These are phyloP conservation scores for Aspergillus kassunensis DNA, from an alignment of 495 filamentous ascomycete genomes.

Conservation along the genomic window DNA sequence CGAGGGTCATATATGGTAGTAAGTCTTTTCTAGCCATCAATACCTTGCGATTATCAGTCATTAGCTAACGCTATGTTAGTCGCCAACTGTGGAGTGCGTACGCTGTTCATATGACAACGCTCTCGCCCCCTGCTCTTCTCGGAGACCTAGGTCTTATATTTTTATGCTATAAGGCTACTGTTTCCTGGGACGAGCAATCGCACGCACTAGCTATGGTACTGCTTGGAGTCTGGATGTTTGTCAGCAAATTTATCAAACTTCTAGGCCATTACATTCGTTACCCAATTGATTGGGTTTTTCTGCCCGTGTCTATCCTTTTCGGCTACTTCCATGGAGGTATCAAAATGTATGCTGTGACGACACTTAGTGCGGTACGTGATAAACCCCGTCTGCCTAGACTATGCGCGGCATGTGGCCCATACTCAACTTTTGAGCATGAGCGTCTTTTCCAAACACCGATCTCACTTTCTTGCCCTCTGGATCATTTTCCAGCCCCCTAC, in stretches of 20 bases:
- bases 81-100: conserved; percentile 73
- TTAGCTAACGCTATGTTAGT: conserved; percentile 42
- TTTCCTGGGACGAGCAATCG: conserved; percentile 38
- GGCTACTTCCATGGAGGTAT: conserved; percentile 74
- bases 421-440: no score
- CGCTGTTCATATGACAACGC: conserved; percentile 68
- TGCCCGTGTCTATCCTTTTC: conserved; percentile 73
- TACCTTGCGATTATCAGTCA: conserved; percentile 7
- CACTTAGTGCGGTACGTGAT: conserved; percentile 62
- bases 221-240: conserved; percentile 59
- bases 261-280: conserved; percentile 68
- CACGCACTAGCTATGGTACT: conserved; percentile 43
- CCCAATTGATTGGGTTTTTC: conserved; percentile 61
- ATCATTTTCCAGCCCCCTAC: no score
- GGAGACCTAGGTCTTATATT: conserved; percentile 60
- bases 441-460: no score
- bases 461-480: no score
- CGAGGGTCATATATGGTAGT: conserved; percentile 67
- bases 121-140: conserved; percentile 65
- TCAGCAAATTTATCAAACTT: conserved; percentile 75
- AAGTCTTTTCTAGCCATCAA: conserved; percentile 34
- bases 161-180: conserved; percentile 45
- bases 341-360: conserved; percentile 70
- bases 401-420: not conserved
- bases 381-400: not conserved